Evolutionary conservation across 441 rosid species (phyloP), one percentile per base, ranked within the genome.

Genomic region (Arabidopsis hybrid): DNA sequence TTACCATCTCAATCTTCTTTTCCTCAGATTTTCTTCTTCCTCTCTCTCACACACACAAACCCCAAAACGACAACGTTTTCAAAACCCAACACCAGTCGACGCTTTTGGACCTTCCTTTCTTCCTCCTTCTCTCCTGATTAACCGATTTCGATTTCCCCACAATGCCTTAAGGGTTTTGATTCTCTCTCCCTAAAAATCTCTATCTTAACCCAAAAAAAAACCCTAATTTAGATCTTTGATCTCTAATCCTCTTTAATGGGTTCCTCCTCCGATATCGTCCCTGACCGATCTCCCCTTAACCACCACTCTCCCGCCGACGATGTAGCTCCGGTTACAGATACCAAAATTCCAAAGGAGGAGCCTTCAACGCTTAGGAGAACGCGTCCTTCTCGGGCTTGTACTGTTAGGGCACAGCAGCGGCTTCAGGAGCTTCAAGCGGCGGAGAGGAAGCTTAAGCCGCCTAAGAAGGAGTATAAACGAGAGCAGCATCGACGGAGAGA

Each of bases 361-460:
- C 55, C 75, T n/a, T 26, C 39, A 1, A 3, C 56, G 47, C 66
- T 72, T 10, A 80, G 95, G 81, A 91, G 95, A 62, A 89, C 84
- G 38, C 87, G 98, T 11, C 98, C 98, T 13, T 86, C 98, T 5
- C 97, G 99, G 43, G 97, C 99, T 10, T 95, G 99, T 72, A 90
- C 99, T 18, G 57, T 95, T 12, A 87, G 98, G 61, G 86, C 99
- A 1, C 85, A 90, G 29, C 89, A 87, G 70, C 78, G 95, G 12
- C 83, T 87, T 53, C 81, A 85, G 39, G 89, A 85, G 26, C 86
- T 79, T 26, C 83, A 81, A 58, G 84, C 83, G 36, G 82, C 60
- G 63, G 87, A 81, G 64, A 81, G 86, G 34, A 80, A 80, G 76
- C 80, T 65, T 55, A 82, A 62, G 73, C 78, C 77, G 7, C 63